Base-by-base conservation (phyloP, 2,329 filamentous ascomycete species). In the Trichothecium sympodiale region DNA sequence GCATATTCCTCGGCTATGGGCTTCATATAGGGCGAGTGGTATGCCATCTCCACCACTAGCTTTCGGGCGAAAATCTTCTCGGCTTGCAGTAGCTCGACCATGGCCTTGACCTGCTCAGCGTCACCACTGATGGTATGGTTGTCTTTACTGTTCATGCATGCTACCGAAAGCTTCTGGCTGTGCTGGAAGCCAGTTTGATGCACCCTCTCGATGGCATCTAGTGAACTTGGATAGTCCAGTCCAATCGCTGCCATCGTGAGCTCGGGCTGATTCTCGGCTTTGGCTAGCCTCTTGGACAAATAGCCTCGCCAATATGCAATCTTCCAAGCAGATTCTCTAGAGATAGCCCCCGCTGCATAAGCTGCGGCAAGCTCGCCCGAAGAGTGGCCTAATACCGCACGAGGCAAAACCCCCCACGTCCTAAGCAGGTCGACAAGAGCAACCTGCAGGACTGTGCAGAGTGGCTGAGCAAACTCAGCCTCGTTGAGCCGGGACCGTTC, bases 331-430 rank as follows among this genome's bases (percentile, higher is more conserved):
- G 59, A 52, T 23, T 67, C 56, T 25, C 67, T 56, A 3, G 56
- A 56, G 18, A 70, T 51, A 8, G 63, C 54, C 36, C n/a, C 59
- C 2, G 56, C 47, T 2, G 59, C 51, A 38, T 61, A 65, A 0
- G 63, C 62, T 15, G 62, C 61, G 2, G 42, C 59, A 31, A 65
- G 64, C 39, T 67, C 64, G 8, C 64, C 64, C 13, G 53, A 58
- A 0, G 61, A 64, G 40, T 67, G 63, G 3, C 63, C 60, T 4
- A 53, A 48, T 1, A 64, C 58, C 8, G 50, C 55, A 0, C 38
- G 17, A 2, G 61, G 56, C n/a, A 31, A 38, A 20, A 67, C 52
- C 1, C 50, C 51, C 52, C 59, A 61, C 3, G 41, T 39, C 5
- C 34, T 33, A 2, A 66, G 38, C 3, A 65, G 38, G 7, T 59